These are phyloP conservation scores for Colletotrichum gigasporum DNA, from an alignment of 2,329 filamentous ascomycete genomes.

Conservation along the genomic window DNA sequence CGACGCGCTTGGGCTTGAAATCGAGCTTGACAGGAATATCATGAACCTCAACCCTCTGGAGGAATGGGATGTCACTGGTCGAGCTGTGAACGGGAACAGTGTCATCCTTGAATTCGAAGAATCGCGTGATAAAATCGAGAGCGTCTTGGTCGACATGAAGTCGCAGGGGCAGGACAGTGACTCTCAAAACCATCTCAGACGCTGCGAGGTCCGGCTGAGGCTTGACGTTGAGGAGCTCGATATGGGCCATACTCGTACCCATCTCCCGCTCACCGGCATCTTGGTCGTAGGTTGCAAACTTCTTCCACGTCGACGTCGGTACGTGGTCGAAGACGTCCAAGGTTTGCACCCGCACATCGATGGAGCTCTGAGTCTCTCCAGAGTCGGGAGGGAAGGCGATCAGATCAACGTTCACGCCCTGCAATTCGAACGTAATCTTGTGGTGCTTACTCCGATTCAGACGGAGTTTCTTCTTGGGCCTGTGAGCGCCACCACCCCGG, in stretches of 20 bases:
- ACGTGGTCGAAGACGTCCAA: slow-evolving; percentile 95
- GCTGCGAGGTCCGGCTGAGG: slow-evolving; percentile 86
- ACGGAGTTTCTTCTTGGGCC: slow-evolving; percentile 67
- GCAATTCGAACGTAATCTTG: slow-evolving; percentile 95
- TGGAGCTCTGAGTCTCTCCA: slow-evolving; percentile 85
- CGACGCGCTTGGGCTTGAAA: slow-evolving; percentile 98
- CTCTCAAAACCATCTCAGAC: slow-evolving; percentile 86
- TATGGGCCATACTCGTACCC: slow-evolving; percentile 87
- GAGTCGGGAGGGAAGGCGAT: slow-evolving; percentile 79
- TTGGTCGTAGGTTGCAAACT: slow-evolving; percentile 93
- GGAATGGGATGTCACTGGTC: slow-evolving; percentile 80
- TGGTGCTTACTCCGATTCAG: slow-evolving; percentile 88
- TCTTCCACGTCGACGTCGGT: slow-evolving; percentile 96
- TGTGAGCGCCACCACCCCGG: slow-evolving; percentile 53
- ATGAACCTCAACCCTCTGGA: slow-evolving; percentile 89
- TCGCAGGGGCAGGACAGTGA: slow-evolving; percentile 82
- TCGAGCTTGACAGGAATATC: slow-evolving; percentile 85
- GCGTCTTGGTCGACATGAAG: slow-evolving; percentile 98
- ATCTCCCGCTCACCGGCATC: slow-evolving; percentile 88
- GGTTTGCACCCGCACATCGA: slow-evolving; percentile 84
- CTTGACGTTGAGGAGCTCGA: slow-evolving; percentile 88
- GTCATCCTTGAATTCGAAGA: slow-evolving; percentile 97
- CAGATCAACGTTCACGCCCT: slow-evolving; percentile 84
- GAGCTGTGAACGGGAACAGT: slow-evolving; percentile 61
- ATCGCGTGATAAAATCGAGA: slow-evolving; percentile 94